phyloP scores from a whole-genome alignment of 2,329 filamentous ascomycete genomes.

The Rutstroemia sp. region DNA sequence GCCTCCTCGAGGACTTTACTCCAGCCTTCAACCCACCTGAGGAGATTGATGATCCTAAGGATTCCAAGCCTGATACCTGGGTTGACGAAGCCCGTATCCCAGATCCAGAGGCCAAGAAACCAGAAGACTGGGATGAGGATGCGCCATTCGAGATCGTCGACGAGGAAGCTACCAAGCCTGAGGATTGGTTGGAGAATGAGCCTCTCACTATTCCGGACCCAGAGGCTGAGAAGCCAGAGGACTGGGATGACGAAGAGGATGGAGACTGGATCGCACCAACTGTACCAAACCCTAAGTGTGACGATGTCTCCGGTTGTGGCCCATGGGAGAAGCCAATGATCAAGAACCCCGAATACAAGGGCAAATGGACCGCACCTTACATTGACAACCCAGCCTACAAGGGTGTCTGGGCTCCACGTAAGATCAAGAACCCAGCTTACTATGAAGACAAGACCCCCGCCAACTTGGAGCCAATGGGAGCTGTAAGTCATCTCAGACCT shows the following conservation, averaged over 20 bases:
- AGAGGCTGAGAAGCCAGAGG: constrained; percentile 93
- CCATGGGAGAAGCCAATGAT: constrained; percentile 87
- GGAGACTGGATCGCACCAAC: constrained; percentile 86
- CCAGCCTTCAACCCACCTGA: constrained; percentile 88
- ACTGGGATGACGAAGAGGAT: constrained; percentile 99
- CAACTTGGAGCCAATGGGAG: constrained; percentile 97
- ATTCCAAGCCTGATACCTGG: constrained; percentile 93
- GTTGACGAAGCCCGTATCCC: constrained; percentile 87
- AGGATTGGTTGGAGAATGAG: constrained; percentile 94
- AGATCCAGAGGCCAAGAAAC: constrained; percentile 91
- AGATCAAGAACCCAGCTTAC: constrained; percentile 95
- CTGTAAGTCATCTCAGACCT: constrained; percentile 52
- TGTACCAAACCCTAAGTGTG: constrained; percentile 92
- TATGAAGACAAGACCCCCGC: constrained; percentile 95
- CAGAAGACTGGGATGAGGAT: constrained; percentile 98
- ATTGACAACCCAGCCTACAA: constrained; percentile 99
- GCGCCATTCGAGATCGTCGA: constrained; percentile 95
- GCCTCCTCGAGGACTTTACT: constrained; percentile 85
- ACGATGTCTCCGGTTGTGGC: constrained; percentile 87
- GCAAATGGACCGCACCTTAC: constrained; percentile 85
- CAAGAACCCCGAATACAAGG: constrained; percentile 90
- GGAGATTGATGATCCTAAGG: constrained; percentile 92
- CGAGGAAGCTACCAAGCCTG: constrained; percentile 82
- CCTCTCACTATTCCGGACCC: constrained; percentile 78
- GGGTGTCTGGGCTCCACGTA: constrained; percentile 86